phyloP scores from a whole-genome alignment of 2,329 filamentous ascomycete genomes.

The Tolypocladium inflatum region DNA sequence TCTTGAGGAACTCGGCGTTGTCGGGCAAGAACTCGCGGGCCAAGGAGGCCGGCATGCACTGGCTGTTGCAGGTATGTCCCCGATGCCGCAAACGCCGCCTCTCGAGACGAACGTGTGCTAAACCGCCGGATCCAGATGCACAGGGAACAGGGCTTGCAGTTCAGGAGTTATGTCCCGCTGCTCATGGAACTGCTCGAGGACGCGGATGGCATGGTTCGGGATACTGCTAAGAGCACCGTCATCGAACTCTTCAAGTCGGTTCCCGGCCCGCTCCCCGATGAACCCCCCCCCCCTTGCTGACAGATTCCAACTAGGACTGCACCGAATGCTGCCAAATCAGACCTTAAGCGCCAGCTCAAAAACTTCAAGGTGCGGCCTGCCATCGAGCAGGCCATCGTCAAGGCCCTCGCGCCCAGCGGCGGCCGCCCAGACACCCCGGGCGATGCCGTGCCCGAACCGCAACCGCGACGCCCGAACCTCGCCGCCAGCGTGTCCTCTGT shows the following conservation, averaged over 20 bases:
- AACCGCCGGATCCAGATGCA: conserved; percentile 54
- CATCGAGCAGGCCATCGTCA: conserved; percentile 73
- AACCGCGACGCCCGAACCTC: conserved; percentile 31
- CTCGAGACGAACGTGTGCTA: not conserved
- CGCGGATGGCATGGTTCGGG: conserved; percentile 78
- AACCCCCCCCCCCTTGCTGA: not conserved
- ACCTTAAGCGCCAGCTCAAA: conserved; percentile 78
- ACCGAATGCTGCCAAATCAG: conserved; percentile 74
- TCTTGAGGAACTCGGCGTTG: conserved; percentile 70
- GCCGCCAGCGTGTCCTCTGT: conserved; percentile 42
- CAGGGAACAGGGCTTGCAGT: conserved; percentile 66
- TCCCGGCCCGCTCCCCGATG: not conserved
- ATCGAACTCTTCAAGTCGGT: conserved; percentile 74
- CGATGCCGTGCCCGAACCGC: conserved; percentile 27
- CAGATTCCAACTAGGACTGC: conserved; percentile 47
- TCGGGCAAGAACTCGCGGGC: conserved; percentile 71
- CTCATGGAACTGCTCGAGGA: conserved; percentile 86
- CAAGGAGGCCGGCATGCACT: conserved; percentile 77
- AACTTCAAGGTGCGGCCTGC: conserved; percentile 77
- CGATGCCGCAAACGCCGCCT: not conserved
- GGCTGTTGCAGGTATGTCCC: conserved; percentile 61
- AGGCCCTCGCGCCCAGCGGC: conserved; percentile 54
- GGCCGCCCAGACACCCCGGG: conserved; percentile 30
- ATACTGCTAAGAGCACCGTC: conserved; percentile 72
- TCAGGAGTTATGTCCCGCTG: conserved; percentile 71